These are phyloP conservation scores for Auricularia sp. DNA, from an alignment of 768 basidiomycete genomes.

Conservation along the genomic window DNA sequence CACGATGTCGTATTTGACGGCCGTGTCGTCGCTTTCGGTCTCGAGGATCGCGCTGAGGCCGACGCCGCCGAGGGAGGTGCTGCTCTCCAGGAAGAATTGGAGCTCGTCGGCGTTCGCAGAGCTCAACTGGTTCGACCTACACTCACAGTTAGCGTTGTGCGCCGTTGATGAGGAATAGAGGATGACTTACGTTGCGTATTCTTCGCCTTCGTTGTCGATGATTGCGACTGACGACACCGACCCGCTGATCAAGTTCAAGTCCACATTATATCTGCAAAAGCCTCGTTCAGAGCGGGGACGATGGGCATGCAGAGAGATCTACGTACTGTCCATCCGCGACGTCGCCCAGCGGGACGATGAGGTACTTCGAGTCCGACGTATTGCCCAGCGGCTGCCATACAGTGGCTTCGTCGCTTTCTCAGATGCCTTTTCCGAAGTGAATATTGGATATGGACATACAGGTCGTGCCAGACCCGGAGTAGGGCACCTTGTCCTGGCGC, in stretches of 20 bases:
- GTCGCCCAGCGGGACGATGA: background rate
- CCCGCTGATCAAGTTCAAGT: background rate
- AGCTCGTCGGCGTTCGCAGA: background rate
- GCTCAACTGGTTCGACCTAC: background rate
- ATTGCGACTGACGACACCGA: background rate
- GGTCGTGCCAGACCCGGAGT: background rate
- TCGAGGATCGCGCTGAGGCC: background rate
- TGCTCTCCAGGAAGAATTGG: background rate
- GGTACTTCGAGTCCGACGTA: background rate
- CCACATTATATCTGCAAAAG: background rate
- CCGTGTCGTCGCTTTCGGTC: background rate
- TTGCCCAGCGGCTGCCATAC: background rate
- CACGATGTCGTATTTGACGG: background rate
- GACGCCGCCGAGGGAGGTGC: background rate
- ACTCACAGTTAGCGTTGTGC: background rate
- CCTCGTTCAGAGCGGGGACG: background rate
- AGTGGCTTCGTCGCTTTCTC: background rate
- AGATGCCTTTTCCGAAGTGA: background rate
- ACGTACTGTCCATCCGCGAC: background rate
- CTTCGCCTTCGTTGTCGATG: background rate
- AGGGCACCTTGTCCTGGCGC: background rate
- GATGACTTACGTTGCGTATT: background rate
- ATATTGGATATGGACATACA: background rate
- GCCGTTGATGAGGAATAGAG: background rate
- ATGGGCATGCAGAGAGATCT: background rate